phyloP scores from a whole-genome alignment of 2,329 filamentous ascomycete species.

The Ophiostoma sp. region DNA sequence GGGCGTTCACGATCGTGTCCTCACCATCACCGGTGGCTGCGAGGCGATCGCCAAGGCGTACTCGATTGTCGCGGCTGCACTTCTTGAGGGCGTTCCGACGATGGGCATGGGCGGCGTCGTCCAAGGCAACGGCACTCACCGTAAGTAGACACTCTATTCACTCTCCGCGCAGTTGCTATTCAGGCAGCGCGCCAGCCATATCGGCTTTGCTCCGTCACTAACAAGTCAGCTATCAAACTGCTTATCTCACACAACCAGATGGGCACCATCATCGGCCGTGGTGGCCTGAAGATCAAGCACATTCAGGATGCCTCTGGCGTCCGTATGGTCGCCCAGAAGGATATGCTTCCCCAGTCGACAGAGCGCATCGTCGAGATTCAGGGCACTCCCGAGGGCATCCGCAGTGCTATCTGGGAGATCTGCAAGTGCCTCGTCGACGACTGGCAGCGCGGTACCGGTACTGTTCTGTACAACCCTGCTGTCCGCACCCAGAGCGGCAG shows the following conservation, averaged over 20 bases:
- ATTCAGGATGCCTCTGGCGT: conserved; percentile 97
- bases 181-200: neutral
- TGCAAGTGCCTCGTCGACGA: conserved; percentile 98
- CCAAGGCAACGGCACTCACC: conserved; percentile 85
- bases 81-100: conserved; percentile 89
- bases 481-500: conserved; percentile 77
- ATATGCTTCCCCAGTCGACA: conserved; percentile 98
- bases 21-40: conserved; percentile 90
- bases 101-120: conserved; percentile 95
- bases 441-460: conserved; percentile 95
- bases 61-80: conserved; percentile 83
- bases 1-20: conserved; percentile 92
- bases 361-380: conserved; percentile 97
- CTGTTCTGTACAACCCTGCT: conserved; percentile 94
- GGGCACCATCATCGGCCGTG: conserved; percentile 97
- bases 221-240: conserved; percentile 77
- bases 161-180: neutral
- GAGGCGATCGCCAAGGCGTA: conserved; percentile 90
- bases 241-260: conserved; percentile 99
- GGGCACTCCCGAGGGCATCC: conserved; percentile 90
- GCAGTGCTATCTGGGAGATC: conserved; percentile 97
- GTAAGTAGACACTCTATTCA: conserved; percentile 60
- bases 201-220: neutral
- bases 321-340: conserved; percentile 98
- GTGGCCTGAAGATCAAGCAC: conserved; percentile 98